Base-by-base conservation (phyloP, 805 yeast genomes). In the Saturnispora ahearnii region DNA sequence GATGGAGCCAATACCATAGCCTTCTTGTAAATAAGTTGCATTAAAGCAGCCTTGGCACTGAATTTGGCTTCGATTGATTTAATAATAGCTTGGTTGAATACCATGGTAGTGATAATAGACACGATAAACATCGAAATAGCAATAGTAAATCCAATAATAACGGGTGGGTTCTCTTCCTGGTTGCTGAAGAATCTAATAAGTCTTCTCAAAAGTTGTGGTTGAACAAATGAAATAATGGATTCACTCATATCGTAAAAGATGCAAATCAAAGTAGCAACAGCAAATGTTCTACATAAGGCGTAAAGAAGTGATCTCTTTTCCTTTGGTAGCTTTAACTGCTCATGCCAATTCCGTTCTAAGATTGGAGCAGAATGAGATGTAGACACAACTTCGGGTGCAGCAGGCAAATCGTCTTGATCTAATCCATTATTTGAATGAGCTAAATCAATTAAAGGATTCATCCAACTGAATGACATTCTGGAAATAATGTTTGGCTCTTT, bases 381-480 rank as follows among this genome's bases (percentile, higher is more conserved):
- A 15, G 69, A 61, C 9, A 73, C 62, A 34, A 65, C 59, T 13
- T 58, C 52, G 2, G 76, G 74, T 9, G 76, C 72, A 28, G 66
- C 57, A 2, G 77, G 76, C 50, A 75, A 58, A 44, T 73, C 71
- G 7, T 67, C 64, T 32, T 71, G 69, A 32, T 62, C 64, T 32
- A 67, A 49, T 3, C 62, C 58, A 24, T 61, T 56, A 31, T 68
- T 70, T 15, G 56, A 54, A 44, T 68, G 68, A 1, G 98, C 98
- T 48, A 78, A 78, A 56, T 70, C 77, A 82, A 93, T 87, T 59
- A 93, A 69, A 1, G 77, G 80, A 21, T 88, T 81, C 95, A 93
- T 87, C 98, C 99, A 93, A 28, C 81, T 69, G 64, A 93, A 91
- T 0, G 95, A 82, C 46, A 91, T 70, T 47, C 77, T 72, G 2